A percentile compares a stretch with the other conserved stretches of the same genome.
phyloP scores from a whole-genome alignment of 1,284 basidiomycete genomes.

The Dichomitus squalens region DNA sequence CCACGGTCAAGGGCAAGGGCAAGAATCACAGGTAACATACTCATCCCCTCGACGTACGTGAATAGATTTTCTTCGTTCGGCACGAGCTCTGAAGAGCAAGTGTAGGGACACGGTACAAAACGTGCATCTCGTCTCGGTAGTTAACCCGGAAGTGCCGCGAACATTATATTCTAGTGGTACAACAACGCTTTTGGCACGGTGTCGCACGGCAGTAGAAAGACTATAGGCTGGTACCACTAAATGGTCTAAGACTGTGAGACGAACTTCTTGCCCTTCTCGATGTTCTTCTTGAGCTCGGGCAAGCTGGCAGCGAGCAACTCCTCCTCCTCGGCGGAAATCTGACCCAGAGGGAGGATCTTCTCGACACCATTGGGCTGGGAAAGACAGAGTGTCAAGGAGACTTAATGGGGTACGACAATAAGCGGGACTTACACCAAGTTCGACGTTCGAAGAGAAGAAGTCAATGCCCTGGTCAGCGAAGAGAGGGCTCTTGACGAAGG shows the following conservation, averaged over 20 bases:
- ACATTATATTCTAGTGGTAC: conserved; percentile 24
- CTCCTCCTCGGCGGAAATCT: conserved; percentile 79
- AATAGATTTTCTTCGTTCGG: not conserved
- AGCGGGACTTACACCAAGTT: conserved; percentile 76
- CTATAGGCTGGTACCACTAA: not conserved
- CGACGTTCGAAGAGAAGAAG: conserved; percentile 90
- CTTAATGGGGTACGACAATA: not conserved
- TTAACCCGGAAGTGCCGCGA: conserved; percentile 15
- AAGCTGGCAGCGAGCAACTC: conserved; percentile 86
- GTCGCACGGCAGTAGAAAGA: conserved; percentile 6
- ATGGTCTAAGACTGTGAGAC: conserved; percentile 41
- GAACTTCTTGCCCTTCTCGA: conserved; percentile 90
- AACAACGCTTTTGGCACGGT: conserved; percentile 24
- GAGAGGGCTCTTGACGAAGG: conserved; percentile 87
- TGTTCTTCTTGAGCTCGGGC: conserved; percentile 96
- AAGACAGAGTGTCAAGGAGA: conserved; percentile 12
- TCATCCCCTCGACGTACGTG: not conserved
- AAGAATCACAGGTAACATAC: conserved; percentile 41
- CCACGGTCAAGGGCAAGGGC: conserved; percentile 70
- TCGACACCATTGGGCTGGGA: conserved; percentile 82
- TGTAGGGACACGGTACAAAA: not conserved
- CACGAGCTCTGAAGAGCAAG: conserved; percentile 3
- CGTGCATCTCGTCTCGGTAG: not conserved
- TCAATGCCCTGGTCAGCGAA: conserved; percentile 83
- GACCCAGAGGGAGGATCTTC: conserved; percentile 85